Base-by-base conservation (phyloP, 2,329 filamentous ascomycete genomes). In the Xylaria sp. region DNA sequence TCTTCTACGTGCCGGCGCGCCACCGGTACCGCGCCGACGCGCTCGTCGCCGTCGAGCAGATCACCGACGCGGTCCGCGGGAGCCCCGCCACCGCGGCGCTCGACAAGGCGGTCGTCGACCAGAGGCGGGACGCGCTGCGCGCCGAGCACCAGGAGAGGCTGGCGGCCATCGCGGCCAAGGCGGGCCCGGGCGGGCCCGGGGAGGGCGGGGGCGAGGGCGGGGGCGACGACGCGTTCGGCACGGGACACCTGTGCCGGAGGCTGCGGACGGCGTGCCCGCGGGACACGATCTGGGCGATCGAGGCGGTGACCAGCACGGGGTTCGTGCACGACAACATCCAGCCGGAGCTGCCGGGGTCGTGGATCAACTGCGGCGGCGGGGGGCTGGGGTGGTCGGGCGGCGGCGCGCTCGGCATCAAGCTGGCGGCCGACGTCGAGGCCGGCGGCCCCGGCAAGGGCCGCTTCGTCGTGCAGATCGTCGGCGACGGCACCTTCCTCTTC, bases 271-370 rank as follows among this genome's bases (percentile, higher is more conserved):
- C 72, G 17, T 76, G 72, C 47, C 76, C 76, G 0, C 40, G 66
- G 21, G 76, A 79, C 66, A 88, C 89, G 0, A 88, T 92, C 62
- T 91, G 83, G 78, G 84, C 84, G 2, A 76, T 92, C 50, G 89
- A 92, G 72, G 84, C 89, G 0, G 89, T 92, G 1, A 92, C 89
- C 0, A 84, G 88, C 60, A 86, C 86, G 0, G 69, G 68, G 1
- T 81, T 84, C 40, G 86, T 91, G 2, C 80, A 87, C 38, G 87
- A 92, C 60, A 86, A 89, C 63, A 71, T 92, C 4, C 83, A 82
- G 63, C 81, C 84, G 3, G 84, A 81, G 2, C 62, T 82, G 7
- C 77, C 78, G 0, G 77, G 78, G 0, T 74, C 72, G 46, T 79
- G 78, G 74, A 76, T 81, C 69, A 81, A 81, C 70, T 81, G 79